Conservation (phyloP, 2,329 filamentous ascomycete species). For the Cordyceps militaris region DNA sequence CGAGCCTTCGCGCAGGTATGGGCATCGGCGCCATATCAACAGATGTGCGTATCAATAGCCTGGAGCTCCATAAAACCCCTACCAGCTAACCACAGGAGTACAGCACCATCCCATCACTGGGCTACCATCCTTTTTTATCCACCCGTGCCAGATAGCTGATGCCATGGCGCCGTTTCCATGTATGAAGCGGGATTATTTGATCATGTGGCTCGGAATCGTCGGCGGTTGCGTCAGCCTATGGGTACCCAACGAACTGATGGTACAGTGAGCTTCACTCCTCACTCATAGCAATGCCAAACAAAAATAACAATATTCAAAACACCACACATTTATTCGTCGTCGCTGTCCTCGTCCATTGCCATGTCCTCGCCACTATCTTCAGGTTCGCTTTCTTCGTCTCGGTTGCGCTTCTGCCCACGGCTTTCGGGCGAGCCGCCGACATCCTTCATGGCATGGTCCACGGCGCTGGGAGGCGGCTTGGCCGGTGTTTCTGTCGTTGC, state of each 20-base stretch:
- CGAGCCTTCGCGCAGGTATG: constrained; percentile 46
- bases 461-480: constrained; percentile 43
- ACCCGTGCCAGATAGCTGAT: constrained; percentile 83
- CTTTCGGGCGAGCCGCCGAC: constrained; percentile 43
- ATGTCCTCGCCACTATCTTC: constrained; percentile 62
- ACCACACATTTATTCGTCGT: constrained; percentile 53
- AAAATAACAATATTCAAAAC: not conserved
- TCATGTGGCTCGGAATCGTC: constrained; percentile 83
- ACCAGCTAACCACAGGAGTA: constrained; percentile 10
- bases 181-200: constrained; percentile 63
- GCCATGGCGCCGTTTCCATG: constrained; percentile 64
- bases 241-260: constrained; percentile 63
- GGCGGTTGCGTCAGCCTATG: constrained; percentile 73
- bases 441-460: constrained; percentile 44
- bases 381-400: constrained; percentile 57
- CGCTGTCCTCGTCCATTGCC: constrained; percentile 63
- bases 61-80: constrained; percentile 3
- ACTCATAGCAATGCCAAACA: not conserved
- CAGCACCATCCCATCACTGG: constrained; percentile 80
- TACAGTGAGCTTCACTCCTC: constrained; percentile 21
- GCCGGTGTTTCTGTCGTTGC: constrained; percentile 17
- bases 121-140: constrained; percentile 78
- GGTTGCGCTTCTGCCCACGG: constrained; percentile 61
- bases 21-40: constrained; percentile 70
- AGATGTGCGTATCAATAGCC: constrained; percentile 51